These are phyloP conservation scores for Blumeria hordei DNA, from an alignment of 2,329 filamentous ascomycete genomes.

Conservation along the genomic window DNA sequence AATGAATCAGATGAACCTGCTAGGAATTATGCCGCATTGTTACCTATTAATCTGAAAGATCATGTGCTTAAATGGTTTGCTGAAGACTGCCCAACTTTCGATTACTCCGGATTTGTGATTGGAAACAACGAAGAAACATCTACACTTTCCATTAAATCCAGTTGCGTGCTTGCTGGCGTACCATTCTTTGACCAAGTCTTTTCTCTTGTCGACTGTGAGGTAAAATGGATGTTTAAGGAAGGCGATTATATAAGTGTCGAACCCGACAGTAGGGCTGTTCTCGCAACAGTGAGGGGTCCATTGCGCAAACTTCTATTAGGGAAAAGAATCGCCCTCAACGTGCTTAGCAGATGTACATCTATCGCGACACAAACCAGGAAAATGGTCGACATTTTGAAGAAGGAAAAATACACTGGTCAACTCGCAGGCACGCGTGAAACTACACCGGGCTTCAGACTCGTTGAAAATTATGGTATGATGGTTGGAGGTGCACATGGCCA, in stretches of 20 bases:
- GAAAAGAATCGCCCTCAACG: slow-evolving; percentile 80
- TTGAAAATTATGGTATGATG: slow-evolving; percentile 96
- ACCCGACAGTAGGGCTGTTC: slow-evolving; percentile 24
- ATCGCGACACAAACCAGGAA: slow-evolving; percentile 47
- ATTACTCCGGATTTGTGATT: slow-evolving; percentile 94
- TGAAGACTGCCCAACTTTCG: slow-evolving; percentile 88
- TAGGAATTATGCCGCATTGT: slow-evolving; percentile 9
- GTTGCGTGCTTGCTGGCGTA: slow-evolving; percentile 66
- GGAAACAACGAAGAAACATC: slow-evolving; percentile 41
- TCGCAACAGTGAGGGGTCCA: slow-evolving; percentile 69
- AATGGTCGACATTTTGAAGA: slow-evolving; percentile 30
- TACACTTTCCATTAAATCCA: slow-evolving; percentile 44
- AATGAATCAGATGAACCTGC: too few relatives aligned
- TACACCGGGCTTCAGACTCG: slow-evolving; percentile 79
- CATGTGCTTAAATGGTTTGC: slow-evolving; percentile 67
- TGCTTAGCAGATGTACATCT: slow-evolving; percentile 72
- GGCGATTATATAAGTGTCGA: slow-evolving; percentile 42
- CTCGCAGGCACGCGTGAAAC: slow-evolving; percentile 91
- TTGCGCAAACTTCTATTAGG: slow-evolving; percentile 58
- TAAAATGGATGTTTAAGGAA: slow-evolving; percentile 69
- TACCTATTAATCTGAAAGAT: slow-evolving; percentile 66
- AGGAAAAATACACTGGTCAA: slow-evolving; percentile 53
- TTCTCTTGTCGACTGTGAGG: slow-evolving; percentile 65
- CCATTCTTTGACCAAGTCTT: slow-evolving; percentile 95
- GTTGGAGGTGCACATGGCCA: slow-evolving; percentile 83